Base-by-base conservation (phyloP, 1,139 yeast genomes). In the Lodderomyces margitis region DNA sequence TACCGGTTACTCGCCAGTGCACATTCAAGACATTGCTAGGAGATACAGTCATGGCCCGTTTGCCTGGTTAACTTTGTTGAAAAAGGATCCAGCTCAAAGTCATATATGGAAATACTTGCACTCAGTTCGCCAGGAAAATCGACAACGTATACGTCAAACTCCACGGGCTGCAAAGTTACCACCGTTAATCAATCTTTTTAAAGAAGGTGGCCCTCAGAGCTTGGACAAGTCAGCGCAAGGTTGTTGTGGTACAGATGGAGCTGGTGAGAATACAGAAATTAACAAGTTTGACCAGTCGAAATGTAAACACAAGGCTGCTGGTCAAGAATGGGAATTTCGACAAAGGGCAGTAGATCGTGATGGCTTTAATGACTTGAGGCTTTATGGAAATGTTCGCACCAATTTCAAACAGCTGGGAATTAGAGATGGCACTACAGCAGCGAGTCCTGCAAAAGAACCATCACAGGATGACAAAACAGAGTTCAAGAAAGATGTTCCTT, bases 51-150 rank as follows among this genome's bases (percentile, higher is more conserved):
- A 58, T 50, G 77, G 74, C 1, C 65, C 74, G 0, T 62, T 70
- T 40, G 56, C 77, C 0, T 67, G 76, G 67, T 48, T 70, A 5
- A 58, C 76, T 0, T 47, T 73, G 11, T 51, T 69, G 49, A 55
- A 58, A 42, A 60, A 61, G 39, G 78, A 73, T 46, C 48, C 52
- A 3, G 64, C 59, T 5, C 50, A 67, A 45, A 46, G 42, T 35
- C 49, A 48, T 42, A 41, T 52, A 3, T 57, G 56, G 57, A 33
- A 39, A 15, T 49, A 42, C 38, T 34, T 43, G 12, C 41, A 30
- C 17, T 15, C n/a, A 4, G 23, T 19, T 16, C 30, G 39, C 5
- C 21, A 25, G 10, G 40, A 31, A 17, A 15, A 32, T 16, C 32
- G 37, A 42, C 52, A 36, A 56, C 54, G 34, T 41, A 47, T 19